Percentiles rank a stretch among this genome's conserved stretches.
Conservation (phyloP, 2,329 filamentous ascomycete species). For the Alternaria sp. region DNA sequence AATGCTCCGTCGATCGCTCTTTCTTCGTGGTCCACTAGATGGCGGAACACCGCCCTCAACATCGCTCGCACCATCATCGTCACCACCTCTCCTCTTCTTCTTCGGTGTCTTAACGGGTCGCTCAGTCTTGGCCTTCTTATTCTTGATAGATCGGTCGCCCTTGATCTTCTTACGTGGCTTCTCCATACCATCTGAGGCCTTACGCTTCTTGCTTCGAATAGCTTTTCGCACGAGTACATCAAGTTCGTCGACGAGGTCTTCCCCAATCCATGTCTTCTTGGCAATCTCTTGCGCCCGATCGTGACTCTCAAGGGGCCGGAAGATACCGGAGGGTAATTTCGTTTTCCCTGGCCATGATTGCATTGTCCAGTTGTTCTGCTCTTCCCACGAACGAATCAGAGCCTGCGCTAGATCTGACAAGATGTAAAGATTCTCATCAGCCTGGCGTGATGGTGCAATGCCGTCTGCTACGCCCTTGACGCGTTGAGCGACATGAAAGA, state of each 20-base stretch:
- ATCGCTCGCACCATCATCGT: constrained; percentile 46
- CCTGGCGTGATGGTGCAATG: constrained; percentile 62
- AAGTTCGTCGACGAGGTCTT: constrained; percentile 74
- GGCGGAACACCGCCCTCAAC: constrained; percentile 29
- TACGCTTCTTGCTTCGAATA: constrained; percentile 66
- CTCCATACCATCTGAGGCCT: constrained; percentile 37
- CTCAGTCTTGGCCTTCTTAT: constrained; percentile 37
- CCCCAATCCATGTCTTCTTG: constrained; percentile 81
- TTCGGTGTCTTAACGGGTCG: constrained; percentile 48
- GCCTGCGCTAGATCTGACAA: constrained; percentile 86
- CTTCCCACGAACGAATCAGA: constrained; percentile 83
- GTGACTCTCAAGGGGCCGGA: constrained; percentile 75
- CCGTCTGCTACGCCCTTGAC: constrained; percentile 89
- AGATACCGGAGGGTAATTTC: constrained; percentile 79
- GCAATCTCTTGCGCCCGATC: constrained; percentile 83
- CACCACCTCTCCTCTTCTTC: constrained; percentile 38
- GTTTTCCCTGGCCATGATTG: constrained; percentile 83
- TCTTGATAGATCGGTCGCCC: constrained; percentile 39
- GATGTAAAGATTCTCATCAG: constrained; percentile 79
- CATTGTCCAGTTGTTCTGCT: constrained; percentile 83
- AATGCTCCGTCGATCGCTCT: constrained; percentile 48
- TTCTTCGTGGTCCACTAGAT: constrained; percentile 53
- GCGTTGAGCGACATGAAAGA: constrained; percentile 90
- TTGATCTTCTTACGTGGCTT: constrained; percentile 46
- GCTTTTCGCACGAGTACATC: constrained; percentile 75